phyloP scores from a whole-genome alignment of 2,329 filamentous ascomycete species.

The Mariannaea elegans region DNA sequence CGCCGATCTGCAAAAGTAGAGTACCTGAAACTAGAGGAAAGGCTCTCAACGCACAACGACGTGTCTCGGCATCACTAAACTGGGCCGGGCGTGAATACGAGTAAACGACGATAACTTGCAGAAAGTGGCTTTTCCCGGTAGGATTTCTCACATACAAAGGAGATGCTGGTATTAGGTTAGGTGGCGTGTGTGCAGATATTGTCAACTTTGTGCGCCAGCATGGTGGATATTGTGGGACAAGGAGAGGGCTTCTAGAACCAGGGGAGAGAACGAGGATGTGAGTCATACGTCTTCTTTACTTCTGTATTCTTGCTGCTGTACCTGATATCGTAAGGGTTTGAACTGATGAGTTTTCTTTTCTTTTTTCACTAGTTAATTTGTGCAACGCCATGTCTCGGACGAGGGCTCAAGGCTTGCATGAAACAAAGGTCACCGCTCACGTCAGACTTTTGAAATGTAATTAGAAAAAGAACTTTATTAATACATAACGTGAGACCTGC shows the following conservation, averaged over 20 bases:
- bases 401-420: no score
- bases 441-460: no score
- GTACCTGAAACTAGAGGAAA: not conserved
- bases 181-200: no score
- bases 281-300: conserved; percentile 2
- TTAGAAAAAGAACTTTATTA: no score
- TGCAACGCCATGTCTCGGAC: not conserved
- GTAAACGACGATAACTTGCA: not conserved
- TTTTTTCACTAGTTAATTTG: not conserved
- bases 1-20: not conserved
- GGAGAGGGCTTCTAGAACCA: conserved; percentile 18
- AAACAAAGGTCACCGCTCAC: no score
- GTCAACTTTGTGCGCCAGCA: not conserved
- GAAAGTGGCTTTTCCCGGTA: no score
- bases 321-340: no score
- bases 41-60: not conserved
- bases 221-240: conserved; percentile 14
- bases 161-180: no score
- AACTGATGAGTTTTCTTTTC: not conserved
- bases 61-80: not conserved
- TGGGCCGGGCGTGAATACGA: not conserved
- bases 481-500: no score
- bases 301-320: no score
- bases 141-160: no score
- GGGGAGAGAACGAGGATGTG: conserved; percentile 2